Conservation (phyloP, 768 basidiomycete genomes). For the Tricholoma matsutake region DNA sequence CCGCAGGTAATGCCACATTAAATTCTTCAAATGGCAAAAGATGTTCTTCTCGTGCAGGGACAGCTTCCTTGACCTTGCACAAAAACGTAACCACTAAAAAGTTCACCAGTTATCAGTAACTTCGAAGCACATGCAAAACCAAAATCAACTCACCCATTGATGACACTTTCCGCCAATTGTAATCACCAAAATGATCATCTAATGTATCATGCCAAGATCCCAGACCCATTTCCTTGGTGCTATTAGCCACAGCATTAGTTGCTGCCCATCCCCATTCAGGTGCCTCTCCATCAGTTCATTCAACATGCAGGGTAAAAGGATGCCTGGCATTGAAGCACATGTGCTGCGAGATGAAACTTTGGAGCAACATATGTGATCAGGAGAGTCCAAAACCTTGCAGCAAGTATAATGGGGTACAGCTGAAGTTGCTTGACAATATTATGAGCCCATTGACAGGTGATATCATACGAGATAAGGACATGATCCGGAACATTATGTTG, state of each 20-base stretch:
- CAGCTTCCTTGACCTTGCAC: conserved; percentile 12
- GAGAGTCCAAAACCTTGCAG: not conserved
- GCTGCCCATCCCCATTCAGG: conserved; percentile 24
- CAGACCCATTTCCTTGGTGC: conserved; percentile 25
- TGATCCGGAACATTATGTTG: conserved; percentile 3
- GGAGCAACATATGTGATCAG: conserved; percentile 21
- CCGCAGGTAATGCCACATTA: not conserved
- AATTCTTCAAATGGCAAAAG: conserved; percentile 11
- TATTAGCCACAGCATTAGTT: conserved; percentile 16
- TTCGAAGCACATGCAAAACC: not conserved
- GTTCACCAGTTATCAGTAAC: not conserved
- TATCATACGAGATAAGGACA: conserved; percentile 20
- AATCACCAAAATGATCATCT: conserved; percentile 20
- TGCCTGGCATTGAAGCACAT: conserved; percentile 19
- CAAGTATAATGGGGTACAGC: conserved; percentile 2
- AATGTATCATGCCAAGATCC: conserved; percentile 22
- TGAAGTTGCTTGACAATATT: conserved; percentile 3
- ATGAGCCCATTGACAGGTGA: too few species aligned
- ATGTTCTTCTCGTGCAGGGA: conserved; percentile 2
- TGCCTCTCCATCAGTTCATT: conserved; percentile 16
- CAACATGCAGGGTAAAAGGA: conserved; percentile 17
- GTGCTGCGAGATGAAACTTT: conserved; percentile 29
- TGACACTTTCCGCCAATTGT: conserved; percentile 26
- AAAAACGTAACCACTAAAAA: conserved; percentile 7
- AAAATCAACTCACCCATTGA: conserved; percentile 15